Evolutionary conservation across 1,284 basidiomycete species (phyloP).

Genomic region (Coniferiporia weirii): DNA sequence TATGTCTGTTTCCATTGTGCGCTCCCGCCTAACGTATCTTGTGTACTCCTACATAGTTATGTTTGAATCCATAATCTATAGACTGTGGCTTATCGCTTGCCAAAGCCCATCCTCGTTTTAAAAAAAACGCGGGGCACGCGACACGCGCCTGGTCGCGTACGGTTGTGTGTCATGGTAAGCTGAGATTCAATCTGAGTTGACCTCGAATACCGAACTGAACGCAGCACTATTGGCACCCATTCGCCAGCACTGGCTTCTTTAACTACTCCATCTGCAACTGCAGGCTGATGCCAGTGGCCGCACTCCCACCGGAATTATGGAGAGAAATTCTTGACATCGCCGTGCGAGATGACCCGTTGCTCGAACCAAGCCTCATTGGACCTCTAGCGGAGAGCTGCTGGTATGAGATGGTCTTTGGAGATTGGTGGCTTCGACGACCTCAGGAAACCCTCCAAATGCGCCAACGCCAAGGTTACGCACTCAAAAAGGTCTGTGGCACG

Average conservation of each 20-base stretch:
- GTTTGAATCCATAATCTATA: too few relatives aligned
- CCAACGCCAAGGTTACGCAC: slow-evolving; percentile 53
- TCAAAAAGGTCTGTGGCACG: slow-evolving; percentile 55
- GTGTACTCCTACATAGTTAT: background rate
- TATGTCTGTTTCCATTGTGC: background rate
- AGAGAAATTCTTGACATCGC: slow-evolving; percentile 62
- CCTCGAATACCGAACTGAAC: background rate
- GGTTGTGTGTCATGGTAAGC: too few relatives aligned
- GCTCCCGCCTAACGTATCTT: background rate
- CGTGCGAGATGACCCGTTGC: slow-evolving; percentile 58
- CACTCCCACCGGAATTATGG: slow-evolving; percentile 64
- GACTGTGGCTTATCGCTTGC: too few relatives aligned
- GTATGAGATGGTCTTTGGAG: slow-evolving; percentile 42
- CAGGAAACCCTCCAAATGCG: slow-evolving; percentile 48
- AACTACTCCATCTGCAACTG: background rate
- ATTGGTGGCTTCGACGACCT: slow-evolving; percentile 56
- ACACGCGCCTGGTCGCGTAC: too few relatives aligned
- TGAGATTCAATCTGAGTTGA: too few relatives aligned
- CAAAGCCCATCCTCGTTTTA: too few relatives aligned
- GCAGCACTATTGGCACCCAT: background rate
- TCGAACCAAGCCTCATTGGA: slow-evolving; percentile 40
- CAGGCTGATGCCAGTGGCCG: slow-evolving; percentile 6
- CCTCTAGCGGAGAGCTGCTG: slow-evolving; percentile 57
- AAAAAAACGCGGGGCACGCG: too few relatives aligned
- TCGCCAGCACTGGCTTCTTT: background rate